Conservation (phyloP, 2,329 filamentous ascomycete genomes). For the Domatiomyces globalis region DNA sequence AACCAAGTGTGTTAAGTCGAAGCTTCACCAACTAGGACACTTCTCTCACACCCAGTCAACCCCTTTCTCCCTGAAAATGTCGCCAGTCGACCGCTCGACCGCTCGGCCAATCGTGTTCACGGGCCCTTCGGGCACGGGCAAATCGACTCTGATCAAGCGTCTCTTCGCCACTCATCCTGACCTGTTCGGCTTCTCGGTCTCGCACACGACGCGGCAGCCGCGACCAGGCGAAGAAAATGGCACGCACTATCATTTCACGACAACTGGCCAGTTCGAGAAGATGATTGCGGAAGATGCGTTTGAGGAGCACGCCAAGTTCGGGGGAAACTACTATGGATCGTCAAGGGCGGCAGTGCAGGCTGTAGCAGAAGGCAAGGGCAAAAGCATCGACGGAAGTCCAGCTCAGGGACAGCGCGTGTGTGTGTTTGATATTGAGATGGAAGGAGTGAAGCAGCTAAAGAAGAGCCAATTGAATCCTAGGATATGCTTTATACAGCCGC, state of each 20-base stretch:
- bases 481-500: conserved; percentile 75
- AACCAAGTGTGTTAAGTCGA: neutral
- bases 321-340: conserved; percentile 77
- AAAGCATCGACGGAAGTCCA: conserved; percentile 14
- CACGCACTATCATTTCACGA: conserved; percentile 67
- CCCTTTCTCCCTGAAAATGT: conserved; percentile 4
- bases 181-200: conserved; percentile 31
- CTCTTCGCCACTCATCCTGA: conserved; percentile 30
- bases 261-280: conserved; percentile 50
- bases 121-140: conserved; percentile 29
- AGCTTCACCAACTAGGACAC: neutral
- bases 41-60: neutral
- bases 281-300: conserved; percentile 59
- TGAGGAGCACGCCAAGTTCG: conserved; percentile 76
- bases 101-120: conserved; percentile 28
- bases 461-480: conserved; percentile 57
- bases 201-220: conserved; percentile 67
- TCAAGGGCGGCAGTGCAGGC: conserved; percentile 65
- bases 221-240: conserved; percentile 62
- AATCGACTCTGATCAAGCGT: conserved; percentile 30
- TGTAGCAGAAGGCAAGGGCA: conserved; percentile 49
- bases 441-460: conserved; percentile 88
- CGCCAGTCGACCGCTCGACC: conserved; percentile 3
- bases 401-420: conserved; percentile 55
- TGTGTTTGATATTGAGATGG: conserved; percentile 93